A percentile compares a stretch with the other conserved stretches of the same genome.
Conservation (phyloP, 805 yeast genomes). For the Wickerhamomyces rabaulensis region DNA sequence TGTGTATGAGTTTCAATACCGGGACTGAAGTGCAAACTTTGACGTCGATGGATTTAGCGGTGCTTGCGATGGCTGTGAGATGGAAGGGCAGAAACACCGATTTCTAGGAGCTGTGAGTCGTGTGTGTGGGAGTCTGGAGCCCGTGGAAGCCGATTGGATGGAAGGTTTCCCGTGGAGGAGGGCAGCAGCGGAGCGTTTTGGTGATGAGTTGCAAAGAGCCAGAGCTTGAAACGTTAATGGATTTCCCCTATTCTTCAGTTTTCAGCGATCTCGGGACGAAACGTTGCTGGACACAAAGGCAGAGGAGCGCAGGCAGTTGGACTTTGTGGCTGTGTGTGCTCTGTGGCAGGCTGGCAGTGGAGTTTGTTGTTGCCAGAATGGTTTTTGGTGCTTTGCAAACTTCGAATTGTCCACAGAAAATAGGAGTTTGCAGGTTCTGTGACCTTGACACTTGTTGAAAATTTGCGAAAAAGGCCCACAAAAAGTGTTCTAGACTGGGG, state of each 20-base stretch:
- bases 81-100: neutral
- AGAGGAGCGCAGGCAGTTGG: neutral
- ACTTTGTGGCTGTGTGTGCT: too few species aligned
- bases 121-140: neutral
- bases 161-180: neutral
- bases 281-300: neutral
- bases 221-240: neutral
- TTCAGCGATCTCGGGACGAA: neutral
- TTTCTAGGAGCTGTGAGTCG: neutral
- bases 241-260: neutral
- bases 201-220: neutral
- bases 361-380: too few species aligned
- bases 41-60: neutral
- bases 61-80: neutral
- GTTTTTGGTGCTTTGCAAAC: too few species aligned
- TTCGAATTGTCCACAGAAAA: neutral
- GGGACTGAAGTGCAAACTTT: neutral
- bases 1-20: too few species aligned
- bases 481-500: neutral
- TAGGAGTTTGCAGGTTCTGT: neutral
- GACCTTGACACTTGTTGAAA: neutral
- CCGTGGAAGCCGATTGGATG: neutral
- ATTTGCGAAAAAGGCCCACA: neutral
- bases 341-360: too few species aligned
- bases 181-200: neutral